Evolutionary conservation across 2,329 filamentous ascomycete species (phyloP).

Genomic region (Cercospora brassicicola): DNA sequence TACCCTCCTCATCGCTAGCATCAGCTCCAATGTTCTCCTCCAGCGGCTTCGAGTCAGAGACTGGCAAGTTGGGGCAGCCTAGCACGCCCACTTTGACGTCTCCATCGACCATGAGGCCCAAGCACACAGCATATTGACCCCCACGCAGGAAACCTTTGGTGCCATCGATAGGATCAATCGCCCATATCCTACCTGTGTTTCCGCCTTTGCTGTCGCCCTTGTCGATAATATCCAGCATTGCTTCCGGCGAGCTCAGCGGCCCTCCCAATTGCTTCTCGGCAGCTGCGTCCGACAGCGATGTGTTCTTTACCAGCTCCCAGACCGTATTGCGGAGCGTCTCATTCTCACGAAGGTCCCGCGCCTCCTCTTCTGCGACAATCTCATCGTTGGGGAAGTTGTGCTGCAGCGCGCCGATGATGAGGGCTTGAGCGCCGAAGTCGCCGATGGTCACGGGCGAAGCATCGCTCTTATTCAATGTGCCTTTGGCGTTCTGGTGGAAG

Average conservation of each 20-base stretch:
- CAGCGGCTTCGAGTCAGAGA: constrained; percentile 73
- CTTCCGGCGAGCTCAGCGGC: constrained; percentile 63
- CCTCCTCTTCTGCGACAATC: constrained; percentile 94
- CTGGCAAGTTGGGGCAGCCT: constrained; percentile 90
- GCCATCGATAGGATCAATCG: constrained; percentile 94
- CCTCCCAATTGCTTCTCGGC: constrained; percentile 71
- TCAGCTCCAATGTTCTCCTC: constrained; percentile 71
- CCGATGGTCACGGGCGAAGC: constrained; percentile 96
- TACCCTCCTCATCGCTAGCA: constrained; percentile 70
- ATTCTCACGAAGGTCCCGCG: constrained; percentile 73
- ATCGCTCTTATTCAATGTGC: constrained; percentile 91
- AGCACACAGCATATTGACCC: constrained; percentile 94
- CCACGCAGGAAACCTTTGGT: constrained; percentile 96
- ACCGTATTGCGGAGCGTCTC: constrained; percentile 69
- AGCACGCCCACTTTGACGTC: constrained; percentile 92
- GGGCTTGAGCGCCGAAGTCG: constrained; percentile 94
- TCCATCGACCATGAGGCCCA: constrained; percentile 88
- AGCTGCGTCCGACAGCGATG: constrained; percentile 65
- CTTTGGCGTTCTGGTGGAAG: constrained; percentile 87
- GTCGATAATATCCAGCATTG: constrained; percentile 61
- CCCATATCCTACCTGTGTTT: constrained; percentile 79
- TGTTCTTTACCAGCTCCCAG: constrained; percentile 77
- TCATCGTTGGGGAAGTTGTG: constrained; percentile 87
- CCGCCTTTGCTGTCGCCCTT: constrained; percentile 69
- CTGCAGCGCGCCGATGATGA: constrained; percentile 88